Evolutionary conservation across 2,329 filamentous ascomycete species (phyloP).

Genomic region (Ampelomyces quisqualis): DNA sequence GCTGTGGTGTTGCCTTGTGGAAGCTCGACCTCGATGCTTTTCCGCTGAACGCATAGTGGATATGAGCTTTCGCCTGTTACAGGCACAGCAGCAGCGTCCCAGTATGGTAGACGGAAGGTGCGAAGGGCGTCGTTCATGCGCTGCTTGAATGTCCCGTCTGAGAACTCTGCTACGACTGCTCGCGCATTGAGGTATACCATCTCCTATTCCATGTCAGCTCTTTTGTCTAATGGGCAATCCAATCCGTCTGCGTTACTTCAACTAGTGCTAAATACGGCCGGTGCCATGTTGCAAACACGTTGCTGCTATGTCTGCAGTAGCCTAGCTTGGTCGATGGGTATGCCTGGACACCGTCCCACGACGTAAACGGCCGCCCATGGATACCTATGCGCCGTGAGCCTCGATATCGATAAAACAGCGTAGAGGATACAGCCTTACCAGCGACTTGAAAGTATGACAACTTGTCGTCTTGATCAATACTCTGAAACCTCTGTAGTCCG

Average conservation of each 20-base stretch:
- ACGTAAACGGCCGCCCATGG: slow-evolving; percentile 68
- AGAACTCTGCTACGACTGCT: slow-evolving; percentile 43
- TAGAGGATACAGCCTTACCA: slow-evolving; percentile 52
- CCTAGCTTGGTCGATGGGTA: slow-evolving; percentile 57
- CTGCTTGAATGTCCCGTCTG: slow-evolving; percentile 38
- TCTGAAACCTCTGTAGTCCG: slow-evolving; percentile 70
- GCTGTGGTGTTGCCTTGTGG: slow-evolving; percentile 34
- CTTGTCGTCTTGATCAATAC: slow-evolving; percentile 60
- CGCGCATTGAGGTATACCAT: slow-evolving; percentile 43
- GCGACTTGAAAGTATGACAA: slow-evolving; percentile 77
- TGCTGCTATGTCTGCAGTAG: slow-evolving; percentile 75
- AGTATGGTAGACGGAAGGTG: slow-evolving; percentile 47
- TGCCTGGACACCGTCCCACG: slow-evolving; percentile 56
- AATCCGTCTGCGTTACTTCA: slow-evolving; percentile 46
- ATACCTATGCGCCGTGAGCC: slow-evolving; percentile 60
- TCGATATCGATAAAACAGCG: background rate
- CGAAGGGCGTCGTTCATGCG: slow-evolving; percentile 42
- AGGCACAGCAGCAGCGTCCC: slow-evolving; percentile 49
- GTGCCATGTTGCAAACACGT: slow-evolving; percentile 80
- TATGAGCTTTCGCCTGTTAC: slow-evolving; percentile 36
- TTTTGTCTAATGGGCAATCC: no score
- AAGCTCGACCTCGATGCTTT: slow-evolving; percentile 26
- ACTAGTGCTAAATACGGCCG: slow-evolving; percentile 70
- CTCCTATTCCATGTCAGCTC: slow-evolving; percentile 38
- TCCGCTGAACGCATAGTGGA: slow-evolving; percentile 41